These are phyloP conservation scores for Flammula alnicola DNA, from an alignment of 1,284 basidiomycete species.

Conservation along the genomic window DNA sequence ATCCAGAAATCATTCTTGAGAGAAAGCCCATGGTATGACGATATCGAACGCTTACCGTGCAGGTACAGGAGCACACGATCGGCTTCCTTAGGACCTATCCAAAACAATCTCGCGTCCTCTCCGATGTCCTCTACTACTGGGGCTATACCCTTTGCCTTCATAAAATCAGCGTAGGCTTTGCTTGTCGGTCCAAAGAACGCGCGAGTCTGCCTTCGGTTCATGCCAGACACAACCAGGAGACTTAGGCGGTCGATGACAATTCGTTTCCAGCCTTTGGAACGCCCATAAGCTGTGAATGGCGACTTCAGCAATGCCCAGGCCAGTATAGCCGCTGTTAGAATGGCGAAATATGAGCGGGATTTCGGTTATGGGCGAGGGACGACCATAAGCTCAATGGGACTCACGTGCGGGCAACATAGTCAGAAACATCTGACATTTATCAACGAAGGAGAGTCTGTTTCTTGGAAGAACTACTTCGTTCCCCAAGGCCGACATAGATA, in stretches of 20 bases:
- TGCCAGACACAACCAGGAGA: constrained; percentile 1
- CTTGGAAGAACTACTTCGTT: too few species aligned
- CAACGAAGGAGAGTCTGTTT: not conserved
- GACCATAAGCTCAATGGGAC: not conserved
- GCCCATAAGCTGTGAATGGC: constrained; percentile 11
- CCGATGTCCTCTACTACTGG: constrained; percentile 30
- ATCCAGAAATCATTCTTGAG: not conserved
- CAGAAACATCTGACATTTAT: constrained; percentile 9
- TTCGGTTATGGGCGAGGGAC: not conserved
- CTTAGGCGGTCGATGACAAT: constrained; percentile 11
- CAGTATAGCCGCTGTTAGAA: constrained; percentile 11
- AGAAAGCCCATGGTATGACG: not conserved
- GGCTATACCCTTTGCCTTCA: constrained; percentile 15
- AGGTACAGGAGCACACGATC: constrained; percentile 35
- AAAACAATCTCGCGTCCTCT: constrained; percentile 30
- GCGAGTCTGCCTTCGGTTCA: constrained; percentile 18
- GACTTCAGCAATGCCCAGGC: constrained; percentile 19
- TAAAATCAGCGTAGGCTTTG: constrained; percentile 21
- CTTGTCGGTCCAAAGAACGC: constrained; percentile 19
- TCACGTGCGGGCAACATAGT: constrained; percentile 4
- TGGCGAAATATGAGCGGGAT: too few species aligned
- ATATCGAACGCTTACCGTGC: constrained; percentile 28
- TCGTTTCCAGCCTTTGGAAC: constrained; percentile 18
- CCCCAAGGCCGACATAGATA: too few species aligned
- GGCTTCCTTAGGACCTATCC: constrained; percentile 31